Evolutionary conservation across 2,329 filamentous ascomycete genomes (phyloP), one percentile per base, ranked within the genome.

Genomic region (Cladophialophora yegresii): DNA sequence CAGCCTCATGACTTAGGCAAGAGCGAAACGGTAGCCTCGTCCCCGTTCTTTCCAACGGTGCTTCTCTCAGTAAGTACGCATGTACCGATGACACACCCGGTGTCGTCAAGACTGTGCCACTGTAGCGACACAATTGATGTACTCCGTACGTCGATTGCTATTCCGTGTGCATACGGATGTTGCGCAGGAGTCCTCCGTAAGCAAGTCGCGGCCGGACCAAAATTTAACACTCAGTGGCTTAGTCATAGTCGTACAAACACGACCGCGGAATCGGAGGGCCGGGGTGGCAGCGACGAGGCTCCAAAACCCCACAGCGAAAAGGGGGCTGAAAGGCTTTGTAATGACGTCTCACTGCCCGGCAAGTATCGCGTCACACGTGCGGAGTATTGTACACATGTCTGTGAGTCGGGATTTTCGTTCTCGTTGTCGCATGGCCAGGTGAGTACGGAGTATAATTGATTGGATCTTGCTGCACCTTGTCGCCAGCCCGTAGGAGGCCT

Each of bases 291-390:
- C 36, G 36, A 16, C 36, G 36, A 43, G 36, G 36, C 36, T 43
- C 36, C 36, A 43, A 43, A 56, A 61, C 36, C 36, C 36, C 59
- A 55, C 33, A 4, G 22, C 23, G 26, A 20, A 54, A 53, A 58
- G 54, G 61, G 61, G 61, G 45, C 54, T 30, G 54, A 54, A 58
- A 58, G 28, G 61, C 9, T 40, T 54, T 58, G 61, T 57, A 62
- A 62, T 62, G 61, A 57, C 54, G 22, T 22, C 47, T 50, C 23
- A 26, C 22, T 20, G 5, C 3, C 9, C 13, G 16, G 7, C 45
- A 26, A 20, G 20, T 3, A 20, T 13, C 45, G 32, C 20, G 13
- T 32, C 47, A 26, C 3, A 26, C 20, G 26, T 26, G 26, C 26
- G n/a, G n/a, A n/a, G n/a, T n/a, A n/a, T n/a, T 28, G 26, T 28